Conservation (phyloP, 164 flowering plant genomes). For the Echeveria elegans region DNA sequence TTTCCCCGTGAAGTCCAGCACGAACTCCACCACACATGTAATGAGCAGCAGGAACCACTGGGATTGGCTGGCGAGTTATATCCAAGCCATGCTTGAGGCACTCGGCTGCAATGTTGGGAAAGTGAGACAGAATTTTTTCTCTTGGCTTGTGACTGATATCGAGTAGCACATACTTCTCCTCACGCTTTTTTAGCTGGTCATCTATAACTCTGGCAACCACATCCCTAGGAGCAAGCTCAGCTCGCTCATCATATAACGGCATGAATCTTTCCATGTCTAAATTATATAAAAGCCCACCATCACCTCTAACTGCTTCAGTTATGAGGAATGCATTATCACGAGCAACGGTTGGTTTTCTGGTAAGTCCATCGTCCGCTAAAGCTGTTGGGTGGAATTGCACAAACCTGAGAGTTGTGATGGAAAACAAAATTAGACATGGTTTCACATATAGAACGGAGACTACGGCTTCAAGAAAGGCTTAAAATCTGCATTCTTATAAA, state of each 20-base stretch:
- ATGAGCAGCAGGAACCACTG: slow-evolving; percentile 98
- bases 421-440: not conserved
- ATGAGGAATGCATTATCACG: slow-evolving; percentile 92
- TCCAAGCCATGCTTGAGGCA: slow-evolving; percentile 82
- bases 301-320: slow-evolving; percentile 98
- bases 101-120: slow-evolving; percentile 95
- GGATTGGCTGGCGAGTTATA: slow-evolving; percentile 79
- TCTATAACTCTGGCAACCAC: slow-evolving; percentile 95
- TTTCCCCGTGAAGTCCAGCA: slow-evolving; percentile 90
- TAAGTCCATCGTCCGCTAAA: slow-evolving; percentile 92
- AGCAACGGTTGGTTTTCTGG: slow-evolving; percentile 40
- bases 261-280: slow-evolving; percentile 81
- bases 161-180: slow-evolving; percentile 78
- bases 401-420: slow-evolving; percentile 40
- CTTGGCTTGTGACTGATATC: slow-evolving; percentile 82
- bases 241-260: slow-evolving; percentile 84
- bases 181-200: slow-evolving; percentile 77
- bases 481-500: not conserved
- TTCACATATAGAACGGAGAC: not conserved
- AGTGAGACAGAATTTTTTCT: slow-evolving; percentile 71
- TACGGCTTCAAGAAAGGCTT: not conserved
- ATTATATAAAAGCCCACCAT: slow-evolving; percentile 91
- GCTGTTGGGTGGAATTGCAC: slow-evolving; percentile 99
- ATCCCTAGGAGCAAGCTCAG: slow-evolving; percentile 94
- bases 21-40: slow-evolving; percentile 99